A percentile compares a stretch with the other conserved stretches of the same genome.
phyloP scores from a whole-genome alignment of 2,329 filamentous ascomycete genomes.

The Fusarium transvaalense region DNA sequence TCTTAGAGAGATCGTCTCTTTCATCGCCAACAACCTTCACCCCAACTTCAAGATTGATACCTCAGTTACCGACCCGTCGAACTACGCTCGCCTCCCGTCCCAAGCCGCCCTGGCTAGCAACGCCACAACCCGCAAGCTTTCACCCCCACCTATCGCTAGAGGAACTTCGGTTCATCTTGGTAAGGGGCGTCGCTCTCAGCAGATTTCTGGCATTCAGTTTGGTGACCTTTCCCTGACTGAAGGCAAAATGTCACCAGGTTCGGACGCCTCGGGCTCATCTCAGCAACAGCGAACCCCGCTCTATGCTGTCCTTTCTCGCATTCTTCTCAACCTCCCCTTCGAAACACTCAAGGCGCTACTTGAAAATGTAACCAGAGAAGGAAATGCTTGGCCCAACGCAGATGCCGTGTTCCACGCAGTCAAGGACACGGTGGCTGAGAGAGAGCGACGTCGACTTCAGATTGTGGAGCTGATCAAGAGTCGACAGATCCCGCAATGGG shows the following conservation, averaged over 20 bases:
- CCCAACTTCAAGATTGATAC: constrained; percentile 70
- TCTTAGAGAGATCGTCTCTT: constrained; percentile 67
- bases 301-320: constrained; percentile 69
- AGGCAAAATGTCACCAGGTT: constrained; percentile 42
- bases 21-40: constrained; percentile 71
- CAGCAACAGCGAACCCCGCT: constrained; percentile 50
- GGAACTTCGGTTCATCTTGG: constrained; percentile 55
- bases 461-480: constrained; percentile 59
- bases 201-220: constrained; percentile 75
- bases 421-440: constrained; percentile 65
- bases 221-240: constrained; percentile 69
- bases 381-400: constrained; percentile 63
- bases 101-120: constrained; percentile 30
- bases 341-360: constrained; percentile 73
- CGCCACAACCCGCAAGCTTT: constrained; percentile 20
- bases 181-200: constrained; percentile 59
- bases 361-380: constrained; percentile 66
- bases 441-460: constrained; percentile 67
- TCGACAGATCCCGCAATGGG: constrained; percentile 53
- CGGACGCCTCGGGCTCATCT: constrained; percentile 50
- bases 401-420: constrained; percentile 63
- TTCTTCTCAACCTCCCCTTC: constrained; percentile 79
- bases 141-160: constrained; percentile 51
- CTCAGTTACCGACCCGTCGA: constrained; percentile 52
- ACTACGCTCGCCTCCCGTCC: constrained; percentile 57